phyloP scores from a whole-genome alignment of 805 yeast species.

The Phaffomyces opuntiae region DNA sequence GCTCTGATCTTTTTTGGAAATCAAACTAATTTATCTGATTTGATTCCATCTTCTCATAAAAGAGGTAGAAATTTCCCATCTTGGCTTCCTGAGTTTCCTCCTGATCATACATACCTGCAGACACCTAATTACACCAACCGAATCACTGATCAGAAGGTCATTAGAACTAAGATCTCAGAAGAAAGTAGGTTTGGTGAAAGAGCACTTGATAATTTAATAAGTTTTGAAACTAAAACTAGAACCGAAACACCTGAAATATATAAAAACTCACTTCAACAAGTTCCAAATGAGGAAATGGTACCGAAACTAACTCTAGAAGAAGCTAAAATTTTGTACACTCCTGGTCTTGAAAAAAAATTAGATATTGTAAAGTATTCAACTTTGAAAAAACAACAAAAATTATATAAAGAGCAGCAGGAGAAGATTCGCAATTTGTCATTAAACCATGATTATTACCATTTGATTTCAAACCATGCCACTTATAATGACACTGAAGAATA shows the following conservation, averaged over 20 bases:
- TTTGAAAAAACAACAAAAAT: conserved; percentile 34
- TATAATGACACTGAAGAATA: conserved; percentile 6
- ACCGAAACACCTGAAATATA: not conserved
- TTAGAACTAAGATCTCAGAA: conserved; percentile 65
- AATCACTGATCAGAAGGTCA: conserved; percentile 59
- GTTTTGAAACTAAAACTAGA: conserved; percentile 19
- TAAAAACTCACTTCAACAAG: conserved; percentile 1
- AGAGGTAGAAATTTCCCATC: conserved; percentile 42
- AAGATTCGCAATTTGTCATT: conserved; percentile 7
- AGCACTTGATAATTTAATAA: conserved; percentile 58
- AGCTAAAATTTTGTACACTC: conserved; percentile 6
- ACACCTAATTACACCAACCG: conserved; percentile 63
- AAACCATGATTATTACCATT: conserved; percentile 7
- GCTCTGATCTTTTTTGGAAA: conserved; percentile 46
- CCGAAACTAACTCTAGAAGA: conserved; percentile 3
- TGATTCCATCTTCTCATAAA: conserved; percentile 46
- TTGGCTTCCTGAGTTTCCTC: conserved; percentile 87
- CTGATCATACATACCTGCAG: conserved; percentile 83
- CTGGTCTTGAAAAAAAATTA: conserved; percentile 27
- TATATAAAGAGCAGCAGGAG: conserved; percentile 23
- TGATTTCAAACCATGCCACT: conserved; percentile 10
- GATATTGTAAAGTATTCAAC: conserved; percentile 55
- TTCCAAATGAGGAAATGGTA: not conserved
- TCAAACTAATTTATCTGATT: conserved; percentile 38
- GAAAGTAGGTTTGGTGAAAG: conserved; percentile 78